Base-by-base conservation (phyloP, 306 rosid species). In the Vigna angularis region DNA sequence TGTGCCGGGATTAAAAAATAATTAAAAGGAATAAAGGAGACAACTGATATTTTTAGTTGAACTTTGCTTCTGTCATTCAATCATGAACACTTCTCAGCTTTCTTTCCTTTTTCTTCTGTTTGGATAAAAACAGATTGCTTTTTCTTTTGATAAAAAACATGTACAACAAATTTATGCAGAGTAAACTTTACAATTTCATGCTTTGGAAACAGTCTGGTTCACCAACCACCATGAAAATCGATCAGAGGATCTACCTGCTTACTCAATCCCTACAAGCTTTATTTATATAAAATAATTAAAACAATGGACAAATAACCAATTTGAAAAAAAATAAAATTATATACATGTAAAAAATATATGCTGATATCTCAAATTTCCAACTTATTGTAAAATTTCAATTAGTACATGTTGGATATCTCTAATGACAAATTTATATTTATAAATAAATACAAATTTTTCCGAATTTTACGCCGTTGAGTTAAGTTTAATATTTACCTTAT, bases 21-120 rank as follows among this genome's bases (percentile, higher is more conserved):
- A 45, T 45, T 45, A 57, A 56, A 63, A 34, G 30, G 79, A 80
- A 66, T 74, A 74, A 69, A 75, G 15, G 52, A 69, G 59, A 75
- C 76, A 48, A 36, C 28, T 68, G 14, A 44, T 49, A 4, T 51
- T 36, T 20, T 72, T 72, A 59, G 22, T 38, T 49, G 56, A 68
- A 32, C 26, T 81, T 75, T 69, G 59, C 55, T 58, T 32, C 71
- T 24, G n/a, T 63, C 16, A 47, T 53, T 77, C 7, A 66, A 77
- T 53, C 57, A 28, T 53, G 26, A 59, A 62, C 15, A 32, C 9
- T 15, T 72, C 36, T 22, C n/a, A 38, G 12, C 12, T 24, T 56
- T 40, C 44, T 40, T 32, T 70, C 65, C 48, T 78, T 61, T 52
- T 66, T 51, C 32, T 45, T 74, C 34, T 18, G 8, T 53, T 66